Base-by-base conservation (phyloP, 2,329 filamentous ascomycete species). In the Lasiodiplodia sp. region DNA sequence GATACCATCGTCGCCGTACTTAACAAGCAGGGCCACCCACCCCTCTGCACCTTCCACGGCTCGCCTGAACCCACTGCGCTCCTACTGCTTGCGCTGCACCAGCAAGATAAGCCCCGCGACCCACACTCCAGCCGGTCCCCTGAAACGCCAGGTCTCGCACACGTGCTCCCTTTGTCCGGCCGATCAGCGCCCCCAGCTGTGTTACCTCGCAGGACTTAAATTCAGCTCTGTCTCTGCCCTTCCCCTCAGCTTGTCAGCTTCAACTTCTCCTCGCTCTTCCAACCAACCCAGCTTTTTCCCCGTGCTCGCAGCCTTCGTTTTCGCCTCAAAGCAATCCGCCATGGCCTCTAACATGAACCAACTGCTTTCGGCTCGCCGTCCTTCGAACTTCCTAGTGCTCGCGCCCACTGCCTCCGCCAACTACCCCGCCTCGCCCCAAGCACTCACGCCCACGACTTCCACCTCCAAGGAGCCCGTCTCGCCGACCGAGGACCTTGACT, bases 401-500 rank as follows among this genome's bases (percentile, higher is more conserved):
- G 67, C 70, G 57, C 73, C 73, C 21, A 67, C 70, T 23, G 57
- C 71, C 28, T 73, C 72, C 11, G 47, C 67, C 49, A 62, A 66
- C 52, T 70, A 68, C 64, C 69, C 66, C 47, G 47, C 57, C 37
- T 58, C 62, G 2, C 40, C 63, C 23, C 49, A 64, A 4, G 21
- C 44, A 21, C 68, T 55, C 51, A 47, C 44, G 52, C 65, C 69
- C n/a, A 58, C 70, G 18, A 37, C 47, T 16, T 7, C 58, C 23
- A 6, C 34, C 58, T 25, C 60, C 14, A 49, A 64, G 44, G 60
- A 52, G 44, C 52, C 68, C 21, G 63, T 53, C 21, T 57, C 60
- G 16, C 66, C 64, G 23, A 55, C 69, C 44, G 38, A 57, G 1
- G 63, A 63, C 31, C 65, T 71, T 38, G 47, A 66, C 1, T 66